phyloP scores from a whole-genome alignment of 805 yeast genomes.

The Zygotorulaspora sp. region DNA sequence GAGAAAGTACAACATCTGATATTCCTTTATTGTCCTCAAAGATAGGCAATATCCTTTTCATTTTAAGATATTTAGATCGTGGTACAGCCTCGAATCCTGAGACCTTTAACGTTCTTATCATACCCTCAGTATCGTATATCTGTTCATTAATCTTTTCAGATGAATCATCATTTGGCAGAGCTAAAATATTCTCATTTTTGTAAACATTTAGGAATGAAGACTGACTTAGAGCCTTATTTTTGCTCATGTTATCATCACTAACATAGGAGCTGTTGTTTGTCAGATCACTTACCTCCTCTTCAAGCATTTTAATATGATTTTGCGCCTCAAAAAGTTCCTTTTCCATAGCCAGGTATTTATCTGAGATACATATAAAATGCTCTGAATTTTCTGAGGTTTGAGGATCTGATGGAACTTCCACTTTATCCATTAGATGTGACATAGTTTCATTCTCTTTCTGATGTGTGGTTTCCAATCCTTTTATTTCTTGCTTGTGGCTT shows the following conservation, averaged over 20 bases:
- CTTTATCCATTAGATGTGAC: slow-evolving; percentile 19
- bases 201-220: slow-evolving; percentile 25
- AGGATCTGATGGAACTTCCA: slow-evolving; percentile 2
- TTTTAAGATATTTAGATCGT: slow-evolving; percentile 8
- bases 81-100: slow-evolving; percentile 10
- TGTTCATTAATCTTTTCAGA: slow-evolving; percentile 8
- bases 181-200: slow-evolving; percentile 24
- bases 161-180: slow-evolving; percentile 26
- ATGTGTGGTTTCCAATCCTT: slow-evolving; percentile 49
- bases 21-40: slow-evolving; percentile 20
- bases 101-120: slow-evolving; percentile 7
- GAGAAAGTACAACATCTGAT: slow-evolving; percentile 7
- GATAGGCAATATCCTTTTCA: slow-evolving; percentile 9
- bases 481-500: slow-evolving; percentile 40
- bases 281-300: slow-evolving; percentile 35
- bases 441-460: slow-evolving; percentile 54
- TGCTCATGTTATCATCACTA: not conserved
- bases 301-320: slow-evolving; percentile 55
- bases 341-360: slow-evolving; percentile 63
- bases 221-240: slow-evolving; percentile 5
- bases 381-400: not conserved
- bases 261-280: slow-evolving; percentile 11
- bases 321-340: slow-evolving; percentile 64
- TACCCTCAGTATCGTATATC: slow-evolving; percentile 12
- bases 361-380: slow-evolving; percentile 7